Percentiles rank a stretch among this genome's conserved stretches.
Conservation (phyloP, 1,284 basidiomycete species). For the Sanghuangporus weigelae region DNA sequence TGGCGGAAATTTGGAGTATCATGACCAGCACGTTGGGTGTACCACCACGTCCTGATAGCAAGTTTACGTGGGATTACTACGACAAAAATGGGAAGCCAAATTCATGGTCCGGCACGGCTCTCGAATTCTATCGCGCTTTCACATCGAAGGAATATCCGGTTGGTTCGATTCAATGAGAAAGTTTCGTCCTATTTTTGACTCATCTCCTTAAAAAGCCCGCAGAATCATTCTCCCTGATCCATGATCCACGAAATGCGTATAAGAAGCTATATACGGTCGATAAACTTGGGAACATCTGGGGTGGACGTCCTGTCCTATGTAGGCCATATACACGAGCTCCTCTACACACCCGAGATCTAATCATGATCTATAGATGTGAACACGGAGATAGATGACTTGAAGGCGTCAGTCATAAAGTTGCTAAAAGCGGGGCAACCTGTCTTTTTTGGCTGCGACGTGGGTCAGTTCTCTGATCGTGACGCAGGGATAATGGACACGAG, state of each 20-base stretch:
- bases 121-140: slow-evolving; percentile 70
- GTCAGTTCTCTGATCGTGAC: slow-evolving; percentile 65
- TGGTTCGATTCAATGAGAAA: slow-evolving; percentile 11
- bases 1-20: slow-evolving; percentile 82
- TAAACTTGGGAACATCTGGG: slow-evolving; percentile 89
- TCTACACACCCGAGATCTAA: not conserved
- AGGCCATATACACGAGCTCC: slow-evolving; percentile 26
- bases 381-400: slow-evolving; percentile 58
- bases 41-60: slow-evolving; percentile 66
- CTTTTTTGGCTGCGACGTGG: slow-evolving; percentile 92
- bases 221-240: slow-evolving; percentile 87
- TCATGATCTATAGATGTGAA: not conserved
- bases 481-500: slow-evolving; percentile 83
- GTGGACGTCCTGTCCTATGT: slow-evolving; percentile 79
- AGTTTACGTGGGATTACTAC: slow-evolving; percentile 84
- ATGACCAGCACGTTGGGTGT: slow-evolving; percentile 84
- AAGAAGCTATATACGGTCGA: slow-evolving; percentile 88
- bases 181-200: not conserved
- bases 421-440: slow-evolving; percentile 89
- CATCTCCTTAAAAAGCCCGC: slow-evolving; percentile 35
- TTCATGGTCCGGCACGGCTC: slow-evolving; percentile 75
- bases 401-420: slow-evolving; percentile 73
- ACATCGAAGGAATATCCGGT: slow-evolving; percentile 53
- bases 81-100: slow-evolving; percentile 75
- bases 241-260: slow-evolving; percentile 90